phyloP scores from a whole-genome alignment of 805 yeast genomes.

The Starmerella roubikii region DNA sequence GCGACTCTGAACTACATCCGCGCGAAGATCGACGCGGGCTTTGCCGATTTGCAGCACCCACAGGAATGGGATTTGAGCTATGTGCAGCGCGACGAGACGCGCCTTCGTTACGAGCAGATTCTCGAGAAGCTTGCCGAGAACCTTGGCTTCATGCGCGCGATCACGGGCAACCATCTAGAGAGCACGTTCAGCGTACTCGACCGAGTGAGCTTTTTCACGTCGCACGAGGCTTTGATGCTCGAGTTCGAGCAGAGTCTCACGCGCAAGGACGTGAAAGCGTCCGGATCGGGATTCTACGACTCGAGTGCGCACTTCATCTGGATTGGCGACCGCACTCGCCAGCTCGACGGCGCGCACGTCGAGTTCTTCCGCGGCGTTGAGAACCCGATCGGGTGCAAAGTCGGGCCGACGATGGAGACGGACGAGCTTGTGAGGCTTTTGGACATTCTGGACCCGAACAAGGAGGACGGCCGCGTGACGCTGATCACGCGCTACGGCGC shows the following conservation, averaged over 20 bases:
- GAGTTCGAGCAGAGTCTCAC: constrained; percentile 33
- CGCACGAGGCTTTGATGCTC: constrained; percentile 32
- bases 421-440: constrained; percentile 28
- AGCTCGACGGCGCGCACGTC: constrained; percentile 34
- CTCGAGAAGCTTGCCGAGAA: constrained; percentile 28
- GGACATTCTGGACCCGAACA: constrained; percentile 30
- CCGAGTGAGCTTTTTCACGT: constrained; percentile 29
- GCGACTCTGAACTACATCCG: constrained; percentile 33
- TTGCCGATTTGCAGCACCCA: constrained; percentile 31
- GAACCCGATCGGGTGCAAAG: constrained; percentile 34
- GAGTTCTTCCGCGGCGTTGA: constrained; percentile 32
- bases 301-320: constrained; percentile 33
- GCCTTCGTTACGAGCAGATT: constrained; percentile 29
- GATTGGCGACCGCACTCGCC: constrained; percentile 35
- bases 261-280: constrained; percentile 13
- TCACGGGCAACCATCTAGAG: constrained; percentile 24
- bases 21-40: constrained; percentile 27
- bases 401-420: constrained; percentile 31
- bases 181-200: constrained; percentile 15
- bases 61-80: constrained; percentile 32
- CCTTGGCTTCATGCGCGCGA: constrained; percentile 28
- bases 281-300: constrained; percentile 21
- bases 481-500: constrained; percentile 33
- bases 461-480: constrained; percentile 30
- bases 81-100: constrained; percentile 27